phyloP scores from a whole-genome alignment of 257 asterid species.

The Salvia hispanica region DNA sequence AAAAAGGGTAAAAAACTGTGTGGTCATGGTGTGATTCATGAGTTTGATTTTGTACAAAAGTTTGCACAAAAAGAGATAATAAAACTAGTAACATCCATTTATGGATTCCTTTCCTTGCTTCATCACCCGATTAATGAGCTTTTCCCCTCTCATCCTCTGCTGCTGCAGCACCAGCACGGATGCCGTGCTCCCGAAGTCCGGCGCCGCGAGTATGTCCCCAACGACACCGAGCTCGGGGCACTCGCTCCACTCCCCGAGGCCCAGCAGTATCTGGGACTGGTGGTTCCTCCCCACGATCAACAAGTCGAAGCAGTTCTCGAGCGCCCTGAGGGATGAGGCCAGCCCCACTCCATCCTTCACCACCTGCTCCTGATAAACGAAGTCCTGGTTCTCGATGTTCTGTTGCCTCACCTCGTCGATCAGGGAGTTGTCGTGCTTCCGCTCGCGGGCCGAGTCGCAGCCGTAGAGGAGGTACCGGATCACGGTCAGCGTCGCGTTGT shows the following conservation, averaged over 20 bases:
- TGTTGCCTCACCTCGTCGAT: slow-evolving; percentile 63
- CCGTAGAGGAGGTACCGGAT: slow-evolving; percentile 69
- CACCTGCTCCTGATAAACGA: slow-evolving; percentile 66
- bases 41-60: neutral
- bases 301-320: slow-evolving; percentile 53
- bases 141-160: slow-evolving; percentile 53
- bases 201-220: slow-evolving; percentile 70
- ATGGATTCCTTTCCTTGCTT: slow-evolving; percentile 50
- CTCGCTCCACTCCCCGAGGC: slow-evolving; percentile 81
- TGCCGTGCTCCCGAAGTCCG: slow-evolving; percentile 58
- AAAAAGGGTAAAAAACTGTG: too few relatives aligned
- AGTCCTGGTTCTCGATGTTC: slow-evolving; percentile 53
- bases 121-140: slow-evolving; percentile 38
- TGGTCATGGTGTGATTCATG: slow-evolving; percentile 28
- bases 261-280: slow-evolving; percentile 59
- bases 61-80: neutral
- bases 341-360: slow-evolving; percentile 73
- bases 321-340: slow-evolving; percentile 46
- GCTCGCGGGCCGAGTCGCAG: slow-evolving; percentile 54
- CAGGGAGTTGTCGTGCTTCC: slow-evolving; percentile 55
- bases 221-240: slow-evolving; percentile 84
- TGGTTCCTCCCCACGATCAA: slow-evolving; percentile 68
- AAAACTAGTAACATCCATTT: slow-evolving; percentile 12
- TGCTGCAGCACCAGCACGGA: slow-evolving; percentile 85
- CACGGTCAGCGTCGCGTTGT: slow-evolving; percentile 55